These are phyloP conservation scores for Fagus sylvatica DNA, from an alignment of 306 rosid species.

Conservation along the genomic window DNA sequence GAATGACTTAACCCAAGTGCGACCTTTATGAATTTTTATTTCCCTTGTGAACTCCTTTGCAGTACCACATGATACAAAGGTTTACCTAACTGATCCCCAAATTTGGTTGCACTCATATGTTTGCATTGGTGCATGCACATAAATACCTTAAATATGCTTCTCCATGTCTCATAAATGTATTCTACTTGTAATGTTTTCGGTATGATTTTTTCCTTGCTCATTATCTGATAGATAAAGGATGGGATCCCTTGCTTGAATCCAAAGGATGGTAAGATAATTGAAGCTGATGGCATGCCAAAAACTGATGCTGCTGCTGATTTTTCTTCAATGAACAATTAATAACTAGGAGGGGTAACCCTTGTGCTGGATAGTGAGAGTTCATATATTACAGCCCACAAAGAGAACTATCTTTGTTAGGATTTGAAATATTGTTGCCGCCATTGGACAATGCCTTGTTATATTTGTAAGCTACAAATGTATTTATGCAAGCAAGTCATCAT, in stretches of 20 bases:
- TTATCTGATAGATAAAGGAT: conserved; percentile 57
- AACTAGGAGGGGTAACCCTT: conserved; percentile 29
- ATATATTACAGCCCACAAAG: neutral
- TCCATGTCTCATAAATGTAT: neutral
- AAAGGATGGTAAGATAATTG: conserved; percentile 68
- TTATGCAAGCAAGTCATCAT: neutral
- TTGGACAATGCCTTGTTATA: neutral
- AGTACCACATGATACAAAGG: neutral
- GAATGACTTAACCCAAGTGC: too few relatives aligned
- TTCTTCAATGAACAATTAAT: conserved; percentile 26
- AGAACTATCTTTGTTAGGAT: neutral
- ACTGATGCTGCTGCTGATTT: conserved; percentile 32
- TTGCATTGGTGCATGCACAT: neutral
- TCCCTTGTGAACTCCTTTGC: neutral
- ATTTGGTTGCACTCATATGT: neutral
- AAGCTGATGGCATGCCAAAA: conserved; percentile 44
- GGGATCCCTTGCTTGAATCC: conserved; percentile 88
- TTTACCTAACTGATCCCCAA: neutral
- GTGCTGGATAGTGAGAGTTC: conserved; percentile 13
- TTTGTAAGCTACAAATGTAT: neutral
- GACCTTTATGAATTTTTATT: neutral
- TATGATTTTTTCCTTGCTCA: conserved; percentile 10
- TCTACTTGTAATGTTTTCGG: conserved; percentile 3
- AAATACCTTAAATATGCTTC: too few relatives aligned
- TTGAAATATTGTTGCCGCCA: neutral